A percentile compares a stretch with the other conserved stretches of the same genome.
phyloP scores from a whole-genome alignment of 1,284 basidiomycete genomes.

The Heterobasidion annosum region DNA sequence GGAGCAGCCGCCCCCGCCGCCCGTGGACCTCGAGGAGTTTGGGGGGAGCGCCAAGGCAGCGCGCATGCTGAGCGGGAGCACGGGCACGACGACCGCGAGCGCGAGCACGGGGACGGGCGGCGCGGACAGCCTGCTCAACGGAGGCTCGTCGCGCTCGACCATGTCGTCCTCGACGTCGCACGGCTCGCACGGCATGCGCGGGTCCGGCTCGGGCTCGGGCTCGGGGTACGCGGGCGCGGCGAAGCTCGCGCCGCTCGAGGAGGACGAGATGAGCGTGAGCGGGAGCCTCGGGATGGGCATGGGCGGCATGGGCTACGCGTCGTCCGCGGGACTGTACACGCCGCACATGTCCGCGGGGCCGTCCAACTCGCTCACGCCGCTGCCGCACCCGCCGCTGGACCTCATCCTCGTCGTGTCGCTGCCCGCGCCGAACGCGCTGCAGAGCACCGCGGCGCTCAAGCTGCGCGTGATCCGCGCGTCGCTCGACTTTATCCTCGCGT shows the following conservation, averaged over 20 bases:
- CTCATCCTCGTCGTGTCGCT: slow-evolving; percentile 88
- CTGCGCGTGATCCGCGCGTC: slow-evolving; percentile 78
- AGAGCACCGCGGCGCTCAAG: slow-evolving; percentile 76
- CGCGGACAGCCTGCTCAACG: slow-evolving; percentile 48
- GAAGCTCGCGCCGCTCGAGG: slow-evolving; percentile 50
- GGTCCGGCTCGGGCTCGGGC: background rate
- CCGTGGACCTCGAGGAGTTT: slow-evolving; percentile 65
- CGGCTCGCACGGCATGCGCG: slow-evolving; percentile 11
- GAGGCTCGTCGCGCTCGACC: slow-evolving; percentile 50
- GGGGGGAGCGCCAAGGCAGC: slow-evolving; percentile 66
- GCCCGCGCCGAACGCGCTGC: slow-evolving; percentile 63
- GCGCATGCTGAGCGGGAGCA: slow-evolving; percentile 71
- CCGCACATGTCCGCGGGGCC: slow-evolving; percentile 70
- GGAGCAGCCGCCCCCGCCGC: slow-evolving; percentile 16
- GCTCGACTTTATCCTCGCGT: slow-evolving; percentile 76
- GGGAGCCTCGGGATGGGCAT: background rate
- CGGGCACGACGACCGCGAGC: slow-evolving; percentile 34
- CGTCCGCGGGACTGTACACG: slow-evolving; percentile 48
- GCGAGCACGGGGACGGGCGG: slow-evolving; percentile 34
- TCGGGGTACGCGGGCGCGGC: slow-evolving; percentile 5
- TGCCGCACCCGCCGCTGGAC: slow-evolving; percentile 84
- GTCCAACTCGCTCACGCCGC: slow-evolving; percentile 68
- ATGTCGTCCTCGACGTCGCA: slow-evolving; percentile 61
- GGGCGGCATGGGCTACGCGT: slow-evolving; percentile 13
- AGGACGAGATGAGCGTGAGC: slow-evolving; percentile 44